A percentile compares a stretch with the other conserved stretches of the same genome.
Evolutionary conservation across 495 filamentous ascomycete genomes (phyloP).

Genomic region (Ramalina intermedia): DNA sequence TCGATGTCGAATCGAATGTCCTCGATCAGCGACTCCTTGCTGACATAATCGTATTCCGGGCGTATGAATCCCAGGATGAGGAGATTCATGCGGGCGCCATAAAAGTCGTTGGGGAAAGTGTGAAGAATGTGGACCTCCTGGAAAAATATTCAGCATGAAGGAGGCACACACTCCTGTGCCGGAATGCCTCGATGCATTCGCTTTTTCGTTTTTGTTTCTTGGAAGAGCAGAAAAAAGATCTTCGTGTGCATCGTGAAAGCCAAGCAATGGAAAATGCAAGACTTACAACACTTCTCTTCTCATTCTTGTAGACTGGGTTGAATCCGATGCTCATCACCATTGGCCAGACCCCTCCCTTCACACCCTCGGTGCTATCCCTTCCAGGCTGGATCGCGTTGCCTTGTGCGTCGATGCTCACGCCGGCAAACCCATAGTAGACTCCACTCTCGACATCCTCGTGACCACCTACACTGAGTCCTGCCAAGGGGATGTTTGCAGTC

Average conservation of each 20-base stretch:
- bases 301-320: conserved; percentile 90
- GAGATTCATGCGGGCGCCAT: conserved; percentile 62
- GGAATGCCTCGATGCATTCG: not conserved
- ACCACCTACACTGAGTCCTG: conserved; percentile 50
- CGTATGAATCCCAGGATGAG: conserved; percentile 76
- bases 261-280: not conserved
- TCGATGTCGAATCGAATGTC: conserved; percentile 84
- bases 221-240: not conserved
- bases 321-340: conserved; percentile 95
- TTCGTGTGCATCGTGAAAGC: not conserved
- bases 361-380: not conserved
- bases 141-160: conserved; percentile 5
- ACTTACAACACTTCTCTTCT: conserved; percentile 51
- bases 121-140: conserved; percentile 84
- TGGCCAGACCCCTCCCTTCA: conserved; percentile 47
- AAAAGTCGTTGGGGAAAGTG: conserved; percentile 63
- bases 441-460: conserved; percentile 57
- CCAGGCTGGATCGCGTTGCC: not conserved
- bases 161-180: not conserved
- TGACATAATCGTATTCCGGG: conserved; percentile 76
- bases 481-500: conserved; percentile 88
- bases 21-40: conserved; percentile 63
- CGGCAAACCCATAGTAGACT: conserved; percentile 84
- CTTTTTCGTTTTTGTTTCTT: too few species aligned
- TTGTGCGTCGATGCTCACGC: conserved; percentile 29